phyloP scores from a whole-genome alignment of 345 rosid species.

The Euclidium syriacum region DNA sequence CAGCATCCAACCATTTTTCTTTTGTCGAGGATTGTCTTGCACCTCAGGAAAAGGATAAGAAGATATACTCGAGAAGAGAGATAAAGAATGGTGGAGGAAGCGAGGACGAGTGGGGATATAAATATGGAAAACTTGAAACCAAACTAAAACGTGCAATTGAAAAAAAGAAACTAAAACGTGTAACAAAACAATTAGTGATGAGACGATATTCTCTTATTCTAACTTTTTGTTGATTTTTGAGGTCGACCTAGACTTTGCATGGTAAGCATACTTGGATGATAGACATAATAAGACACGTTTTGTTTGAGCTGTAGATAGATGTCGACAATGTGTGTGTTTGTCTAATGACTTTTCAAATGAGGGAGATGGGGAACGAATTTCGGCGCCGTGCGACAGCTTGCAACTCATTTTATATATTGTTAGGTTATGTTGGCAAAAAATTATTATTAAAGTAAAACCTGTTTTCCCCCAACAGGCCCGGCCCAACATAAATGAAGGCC shows the following conservation, averaged over 20 bases:
- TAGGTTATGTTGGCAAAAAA: too few species aligned
- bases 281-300: slow-evolving; percentile 14
- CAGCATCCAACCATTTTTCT: slow-evolving; percentile 36
- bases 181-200: slow-evolving; percentile 1
- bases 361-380: slow-evolving; percentile 9
- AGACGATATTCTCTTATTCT: neutral
- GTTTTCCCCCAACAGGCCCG: too few species aligned
- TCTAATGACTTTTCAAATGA: slow-evolving; percentile 15
- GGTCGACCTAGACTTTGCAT: slow-evolving; percentile 13
- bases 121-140: neutral
- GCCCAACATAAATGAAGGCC: too few species aligned
- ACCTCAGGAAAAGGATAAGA: neutral
- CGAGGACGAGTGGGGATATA: slow-evolving; percentile 8
- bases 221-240: neutral
- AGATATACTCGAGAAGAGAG: neutral
- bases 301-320: neutral
- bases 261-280: slow-evolving; percentile 16
- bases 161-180: slow-evolving; percentile 12
- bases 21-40: neutral
- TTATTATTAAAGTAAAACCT: too few species aligned
- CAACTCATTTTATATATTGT: too few species aligned
- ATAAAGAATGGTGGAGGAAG: slow-evolving; percentile 1
- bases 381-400: slow-evolving; percentile 30
- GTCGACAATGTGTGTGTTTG: neutral
- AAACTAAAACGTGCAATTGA: slow-evolving; percentile 12